Evolutionary conservation across 2,329 filamentous ascomycete species (phyloP).

Genomic region (Helicocarpus griseus): DNA sequence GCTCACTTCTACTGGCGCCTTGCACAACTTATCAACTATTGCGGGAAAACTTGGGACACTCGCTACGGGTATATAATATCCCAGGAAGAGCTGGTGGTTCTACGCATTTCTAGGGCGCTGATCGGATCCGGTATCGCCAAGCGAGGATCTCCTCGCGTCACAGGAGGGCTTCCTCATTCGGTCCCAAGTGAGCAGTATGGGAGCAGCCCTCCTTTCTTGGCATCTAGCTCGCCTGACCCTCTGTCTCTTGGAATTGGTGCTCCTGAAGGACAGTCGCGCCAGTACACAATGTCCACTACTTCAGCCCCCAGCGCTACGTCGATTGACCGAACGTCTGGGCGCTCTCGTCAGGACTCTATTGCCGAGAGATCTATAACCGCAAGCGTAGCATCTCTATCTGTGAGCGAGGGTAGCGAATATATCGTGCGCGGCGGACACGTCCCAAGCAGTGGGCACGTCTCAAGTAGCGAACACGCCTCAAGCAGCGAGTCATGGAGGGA

Average conservation of each 20-base stretch:
- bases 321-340: neutral
- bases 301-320: conserved; percentile 2
- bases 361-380: too few species aligned
- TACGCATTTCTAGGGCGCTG: conserved; percentile 4
- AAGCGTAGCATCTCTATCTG: neutral
- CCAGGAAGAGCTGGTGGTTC: conserved; percentile 5
- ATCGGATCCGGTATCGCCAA: conserved; percentile 6
- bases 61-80: conserved; percentile 10
- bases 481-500: neutral
- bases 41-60: conserved; percentile 1
- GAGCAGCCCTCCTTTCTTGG: neutral
- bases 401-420: neutral
- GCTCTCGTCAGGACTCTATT: neutral
- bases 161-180: neutral
- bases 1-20: neutral
- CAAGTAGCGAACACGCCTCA: neutral
- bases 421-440: neutral
- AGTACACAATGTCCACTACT: neutral
- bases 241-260: too few species aligned
- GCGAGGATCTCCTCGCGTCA: neutral
- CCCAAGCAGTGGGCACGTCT: neutral
- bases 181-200: too few species aligned
- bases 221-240: neutral
- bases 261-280: too few species aligned
- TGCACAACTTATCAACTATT: conserved; percentile 2